phyloP scores from a whole-genome alignment of 768 basidiomycete genomes.

The Agaricus subrufescens region DNA sequence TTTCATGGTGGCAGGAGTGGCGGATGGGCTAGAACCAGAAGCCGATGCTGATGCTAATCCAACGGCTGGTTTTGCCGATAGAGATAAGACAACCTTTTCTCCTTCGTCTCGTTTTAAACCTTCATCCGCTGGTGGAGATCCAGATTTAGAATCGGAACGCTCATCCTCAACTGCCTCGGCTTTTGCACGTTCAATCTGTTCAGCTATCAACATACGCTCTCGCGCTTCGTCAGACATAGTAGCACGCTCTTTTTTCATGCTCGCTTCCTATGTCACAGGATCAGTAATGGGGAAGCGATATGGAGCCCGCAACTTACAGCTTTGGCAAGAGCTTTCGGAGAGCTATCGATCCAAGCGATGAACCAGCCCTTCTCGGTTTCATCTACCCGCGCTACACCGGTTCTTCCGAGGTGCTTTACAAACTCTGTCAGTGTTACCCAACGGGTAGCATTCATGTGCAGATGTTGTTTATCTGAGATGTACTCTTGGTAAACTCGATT shows the following conservation, averaged over 20 bases:
- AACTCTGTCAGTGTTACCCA: slow-evolving; percentile 99
- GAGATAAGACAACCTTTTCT: slow-evolving; percentile 73
- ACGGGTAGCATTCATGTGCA: slow-evolving; percentile 98
- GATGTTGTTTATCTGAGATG: slow-evolving; percentile 87
- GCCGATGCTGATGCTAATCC: slow-evolving; percentile 28
- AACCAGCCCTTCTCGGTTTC: slow-evolving; percentile 99
- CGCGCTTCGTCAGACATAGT: slow-evolving; percentile 93
- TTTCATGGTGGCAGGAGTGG: slow-evolving; percentile 45
- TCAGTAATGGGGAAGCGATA: slow-evolving; percentile 3
- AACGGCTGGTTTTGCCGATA: slow-evolving; percentile 51
- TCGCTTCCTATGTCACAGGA: slow-evolving; percentile 55
- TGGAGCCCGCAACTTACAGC: slow-evolving; percentile 43
- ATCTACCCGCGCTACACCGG: slow-evolving; percentile 87
- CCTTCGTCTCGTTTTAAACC: slow-evolving; percentile 71
- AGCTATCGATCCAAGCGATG: slow-evolving; percentile 95
- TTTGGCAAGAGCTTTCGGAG: slow-evolving; percentile 90
- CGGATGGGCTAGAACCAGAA: slow-evolving; percentile 26
- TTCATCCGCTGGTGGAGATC: slow-evolving; percentile 41
- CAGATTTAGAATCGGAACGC: slow-evolving; percentile 3
- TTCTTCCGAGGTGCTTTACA: slow-evolving; percentile 79
- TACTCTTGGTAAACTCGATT: slow-evolving; percentile 98
- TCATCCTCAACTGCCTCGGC: slow-evolving; percentile 36
- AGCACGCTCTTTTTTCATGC: slow-evolving; percentile 85
- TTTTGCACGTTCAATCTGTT: slow-evolving; percentile 89
- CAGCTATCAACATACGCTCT: slow-evolving; percentile 82